These are phyloP conservation scores for Malus asiatica DNA, from an alignment of 306 rosid species.

Conservation along the genomic window DNA sequence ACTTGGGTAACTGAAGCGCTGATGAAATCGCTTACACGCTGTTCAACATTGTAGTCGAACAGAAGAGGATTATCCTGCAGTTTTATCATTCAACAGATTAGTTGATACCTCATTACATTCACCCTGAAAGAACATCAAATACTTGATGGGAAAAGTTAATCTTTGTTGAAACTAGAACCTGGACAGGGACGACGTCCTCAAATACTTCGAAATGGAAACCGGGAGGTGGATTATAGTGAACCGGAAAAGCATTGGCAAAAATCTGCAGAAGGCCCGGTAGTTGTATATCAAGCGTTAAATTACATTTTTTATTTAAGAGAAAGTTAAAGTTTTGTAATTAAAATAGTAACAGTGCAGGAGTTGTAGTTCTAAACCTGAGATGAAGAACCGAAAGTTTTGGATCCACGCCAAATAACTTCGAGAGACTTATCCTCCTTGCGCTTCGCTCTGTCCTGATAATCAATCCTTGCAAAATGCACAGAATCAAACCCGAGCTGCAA, in stretches of 20 bases:
- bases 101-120: neutral
- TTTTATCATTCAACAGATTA: slow-evolving; percentile 12
- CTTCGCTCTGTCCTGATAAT: slow-evolving; percentile 73
- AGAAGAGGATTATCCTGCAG: slow-evolving; percentile 74
- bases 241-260: slow-evolving; percentile 78
- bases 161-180: slow-evolving; percentile 36
- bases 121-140: neutral
- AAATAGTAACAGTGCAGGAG: neutral
- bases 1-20: slow-evolving; percentile 48
- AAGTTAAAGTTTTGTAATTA: neutral
- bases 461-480: slow-evolving; percentile 87
- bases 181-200: slow-evolving; percentile 35
- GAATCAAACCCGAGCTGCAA: slow-evolving; percentile 90
- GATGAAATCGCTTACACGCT: slow-evolving; percentile 62
- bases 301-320: neutral
- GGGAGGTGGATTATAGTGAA: slow-evolving; percentile 59
- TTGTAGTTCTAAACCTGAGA: slow-evolving; percentile 48
- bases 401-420: slow-evolving; percentile 92
- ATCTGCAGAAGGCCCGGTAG: slow-evolving; percentile 34
- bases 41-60: slow-evolving; percentile 54
- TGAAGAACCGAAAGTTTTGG: slow-evolving; percentile 75
- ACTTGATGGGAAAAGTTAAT: neutral
- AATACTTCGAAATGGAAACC: slow-evolving; percentile 70
- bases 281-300: neutral
- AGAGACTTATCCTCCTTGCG: slow-evolving; percentile 67